These are phyloP conservation scores for Carex myosuroides DNA, from an alignment of 176 grass and related monocot genomes.

Conservation along the genomic window DNA sequence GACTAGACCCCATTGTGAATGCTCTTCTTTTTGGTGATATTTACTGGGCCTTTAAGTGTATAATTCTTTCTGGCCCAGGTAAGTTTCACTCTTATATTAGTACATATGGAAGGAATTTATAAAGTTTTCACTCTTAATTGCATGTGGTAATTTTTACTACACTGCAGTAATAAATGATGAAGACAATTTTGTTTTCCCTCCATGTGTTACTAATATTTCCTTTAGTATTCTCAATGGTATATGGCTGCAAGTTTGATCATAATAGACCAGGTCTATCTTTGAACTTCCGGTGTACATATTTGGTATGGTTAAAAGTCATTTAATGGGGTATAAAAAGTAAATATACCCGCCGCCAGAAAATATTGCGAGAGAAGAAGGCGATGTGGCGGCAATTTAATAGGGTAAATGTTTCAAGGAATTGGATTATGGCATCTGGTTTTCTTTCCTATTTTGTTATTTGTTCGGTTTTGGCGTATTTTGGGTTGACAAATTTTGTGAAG, in stretches of 20 bases:
- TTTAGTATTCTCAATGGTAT: not conserved
- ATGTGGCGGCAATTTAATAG: not conserved
- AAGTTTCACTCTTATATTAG: not conserved
- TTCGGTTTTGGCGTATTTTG: not conserved
- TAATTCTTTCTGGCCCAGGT: not conserved
- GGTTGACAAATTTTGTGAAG: constrained; percentile 31
- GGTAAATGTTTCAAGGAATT: not conserved
- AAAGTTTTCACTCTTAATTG: not conserved
- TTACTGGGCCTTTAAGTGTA: not conserved
- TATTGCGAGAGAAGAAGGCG: not conserved
- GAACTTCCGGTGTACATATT: not conserved
- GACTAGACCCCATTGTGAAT: not conserved
- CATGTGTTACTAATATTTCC: not conserved
- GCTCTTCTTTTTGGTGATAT: not conserved
- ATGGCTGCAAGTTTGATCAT: not conserved
- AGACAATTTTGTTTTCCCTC: not conserved
- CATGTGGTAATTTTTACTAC: no score
- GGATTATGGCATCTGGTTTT: not conserved
- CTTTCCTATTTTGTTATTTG: not conserved
- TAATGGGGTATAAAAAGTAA: not conserved
- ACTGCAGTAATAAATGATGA: not conserved
- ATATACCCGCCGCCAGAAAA: not conserved
- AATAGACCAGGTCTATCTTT: not conserved
- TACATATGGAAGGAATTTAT: not conserved
- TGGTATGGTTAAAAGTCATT: not conserved